Base-by-base conservation (phyloP, 2,329 filamentous ascomycete species). In the Dothideomycetes sp. region DNA sequence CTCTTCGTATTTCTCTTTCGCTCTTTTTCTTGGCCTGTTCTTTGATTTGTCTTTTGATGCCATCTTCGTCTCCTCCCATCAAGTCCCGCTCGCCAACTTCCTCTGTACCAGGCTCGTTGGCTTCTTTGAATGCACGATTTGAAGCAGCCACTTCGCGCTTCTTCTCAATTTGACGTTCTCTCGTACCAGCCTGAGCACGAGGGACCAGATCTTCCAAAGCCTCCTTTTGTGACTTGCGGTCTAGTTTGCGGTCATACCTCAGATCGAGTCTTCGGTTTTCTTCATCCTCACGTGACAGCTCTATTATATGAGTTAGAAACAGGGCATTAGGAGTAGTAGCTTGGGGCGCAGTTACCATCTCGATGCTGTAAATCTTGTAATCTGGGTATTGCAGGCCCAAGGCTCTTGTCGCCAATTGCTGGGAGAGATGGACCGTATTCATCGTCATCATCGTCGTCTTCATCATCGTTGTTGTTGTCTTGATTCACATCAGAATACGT, bases 131-230 rank as follows among this genome's bases (percentile, higher is more conserved):
- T 9, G 74, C 72, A 18, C 77, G 74, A 66, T 93, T 80, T 48
- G 80, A 77, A 5, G 81, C 79, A 19, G 82, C 81, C 4, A 74
- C 67, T 46, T 83, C 81, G 24, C 72, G 73, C 47, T 79, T 81
- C 72, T 95, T 95, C 65, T 98, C 89, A 1, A 96, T 70, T 53
- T 78, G 75, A 9, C 89, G 78, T 63, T 94, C 89, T 34, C 79
- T 78, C 1, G 83, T 84, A 0, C 88, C 87, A 0, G 87, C 66
- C 44, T 91, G 86, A 0, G 89, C 85, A 9, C 85, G 83, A 0
- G 89, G 88, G 0, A 72, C 76, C 0, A 95, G 64, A 47, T 95
- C 88, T 11, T 95, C 85, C 0, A 91, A 69, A 0, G 74, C 73
- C 40, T 82, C 80, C 47, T 80, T 81, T 52, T 89, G 81, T 3